Evolutionary conservation across 2,329 filamentous ascomycete species (phyloP).

Genomic region (Thielaviopsis populi): DNA sequence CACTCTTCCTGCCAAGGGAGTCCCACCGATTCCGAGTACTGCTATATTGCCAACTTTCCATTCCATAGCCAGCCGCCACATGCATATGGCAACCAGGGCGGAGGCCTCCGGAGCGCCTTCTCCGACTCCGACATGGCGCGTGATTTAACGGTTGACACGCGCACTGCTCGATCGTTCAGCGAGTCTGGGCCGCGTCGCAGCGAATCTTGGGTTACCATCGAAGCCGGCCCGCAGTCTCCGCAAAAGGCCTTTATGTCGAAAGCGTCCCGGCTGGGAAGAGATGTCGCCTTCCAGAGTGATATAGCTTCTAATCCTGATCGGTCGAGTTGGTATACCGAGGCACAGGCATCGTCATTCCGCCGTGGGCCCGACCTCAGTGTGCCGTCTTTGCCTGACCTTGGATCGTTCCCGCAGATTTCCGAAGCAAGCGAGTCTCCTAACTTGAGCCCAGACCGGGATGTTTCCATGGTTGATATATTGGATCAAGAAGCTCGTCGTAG

Average conservation of each 20-base stretch:
- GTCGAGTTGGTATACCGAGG: slow-evolving; percentile 15
- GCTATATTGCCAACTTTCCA: slow-evolving; percentile 14
- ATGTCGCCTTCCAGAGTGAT: slow-evolving; percentile 8
- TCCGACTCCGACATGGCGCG: slow-evolving; percentile 12
- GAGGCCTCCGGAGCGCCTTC: slow-evolving; percentile 2
- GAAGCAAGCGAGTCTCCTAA: neutral
- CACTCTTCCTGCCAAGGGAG: slow-evolving; percentile 6
- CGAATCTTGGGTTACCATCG: slow-evolving; percentile 15
- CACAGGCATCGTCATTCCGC: slow-evolving; percentile 1
- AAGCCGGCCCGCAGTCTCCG: slow-evolving; percentile 7
- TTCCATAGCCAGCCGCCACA: slow-evolving; percentile 4
- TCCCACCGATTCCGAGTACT: slow-evolving; percentile 10
- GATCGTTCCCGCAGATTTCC: slow-evolving; percentile 2
- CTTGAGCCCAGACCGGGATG: neutral
- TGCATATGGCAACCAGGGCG: neutral
- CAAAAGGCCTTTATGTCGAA: slow-evolving; percentile 8
- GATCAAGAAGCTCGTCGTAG: neutral
- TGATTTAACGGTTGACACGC: slow-evolving; percentile 1
- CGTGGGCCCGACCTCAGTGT: neutral
- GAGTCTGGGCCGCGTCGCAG: slow-evolving; percentile 9
- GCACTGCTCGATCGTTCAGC: slow-evolving; percentile 2
- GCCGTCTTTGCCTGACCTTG: slow-evolving; percentile 12
- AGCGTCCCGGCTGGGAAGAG: neutral
- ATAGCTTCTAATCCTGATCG: slow-evolving; percentile 1
- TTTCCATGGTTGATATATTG: slow-evolving; percentile 11